Base-by-base conservation (phyloP, 805 yeast species). In the Lachancea kluyveri region DNA sequence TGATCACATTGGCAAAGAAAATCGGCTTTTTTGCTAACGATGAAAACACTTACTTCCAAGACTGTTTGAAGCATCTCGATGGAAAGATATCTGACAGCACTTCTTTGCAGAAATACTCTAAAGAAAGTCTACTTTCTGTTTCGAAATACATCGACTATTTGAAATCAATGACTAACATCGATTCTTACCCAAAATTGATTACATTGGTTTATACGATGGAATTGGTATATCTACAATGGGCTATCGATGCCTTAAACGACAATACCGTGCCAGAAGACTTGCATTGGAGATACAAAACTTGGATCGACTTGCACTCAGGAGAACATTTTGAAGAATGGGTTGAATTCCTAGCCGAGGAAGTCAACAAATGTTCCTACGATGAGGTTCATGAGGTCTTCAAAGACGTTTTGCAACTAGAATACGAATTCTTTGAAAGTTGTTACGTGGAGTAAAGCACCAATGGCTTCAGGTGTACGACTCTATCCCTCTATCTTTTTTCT, bases 241-340 rank as follows among this genome's bases (percentile, higher is more conserved):
- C 75, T 1, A n/a, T n/a, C n/a, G n/a, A n/a, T n/a, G n/a, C n/a
- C n/a, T n/a, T n/a, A n/a, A 60, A 66, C 19, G 44, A 57, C 36
- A 54, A 59, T 21, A 54, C 58, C 13, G 48, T 45, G 19, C 36
- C 52, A 2, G 36, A 42, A 1, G 45, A 57, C 28, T 49, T 71
- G 21, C 60, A 58, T 16, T 71, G 67, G 61, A 70, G 67, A 39
- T 53, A 65, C 37, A 60, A 65, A 28, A 73, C 68, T 29, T 73
- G 79, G 78, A 63, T 72, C 24, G 62, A 52, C 26, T 49, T 72
- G 30, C 78, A 72, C 40, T 65, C 68, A 39, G 78, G 78, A 4
- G 53, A 51, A 4, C 68, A 49, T 7, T 73, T 73, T 35, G 54
- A 60, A 25, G 46, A 40, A 3, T 73, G 78, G 78, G 65, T 67